Conservation (phyloP, 2,329 filamentous ascomycete species). For the Penicillium sp. region DNA sequence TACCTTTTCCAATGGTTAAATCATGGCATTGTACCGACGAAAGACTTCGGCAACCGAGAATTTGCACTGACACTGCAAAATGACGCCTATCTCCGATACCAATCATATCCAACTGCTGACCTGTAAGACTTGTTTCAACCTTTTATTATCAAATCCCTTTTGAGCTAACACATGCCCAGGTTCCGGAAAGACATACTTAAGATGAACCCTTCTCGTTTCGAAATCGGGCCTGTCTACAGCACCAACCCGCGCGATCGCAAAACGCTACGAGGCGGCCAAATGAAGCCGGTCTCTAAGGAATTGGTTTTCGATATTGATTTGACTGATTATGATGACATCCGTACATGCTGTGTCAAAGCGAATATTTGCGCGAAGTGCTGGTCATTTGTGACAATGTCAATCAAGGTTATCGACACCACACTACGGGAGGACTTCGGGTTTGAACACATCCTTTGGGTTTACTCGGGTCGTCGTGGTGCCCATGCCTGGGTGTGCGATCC, state of each 20-base stretch:
- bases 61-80: slow-evolving; percentile 95
- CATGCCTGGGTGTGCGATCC: slow-evolving; percentile 98
- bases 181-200: slow-evolving; percentile 89
- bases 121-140: slow-evolving; percentile 44
- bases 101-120: slow-evolving; percentile 70
- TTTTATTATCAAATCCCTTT: background rate
- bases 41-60: slow-evolving; percentile 89
- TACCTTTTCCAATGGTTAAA: slow-evolving; percentile 98
- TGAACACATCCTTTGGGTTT: slow-evolving; percentile 96
- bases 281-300: slow-evolving; percentile 87
- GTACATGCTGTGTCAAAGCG: slow-evolving; percentile 90
- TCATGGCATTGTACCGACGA: slow-evolving; percentile 79
- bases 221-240: slow-evolving; percentile 96
- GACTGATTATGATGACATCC: slow-evolving; percentile 96
- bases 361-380: slow-evolving; percentile 95
- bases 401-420: slow-evolving; percentile 86
- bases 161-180: slow-evolving; percentile 44
- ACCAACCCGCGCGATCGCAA: slow-evolving; percentile 94
- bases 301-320: slow-evolving; percentile 99
- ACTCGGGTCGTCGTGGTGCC: slow-evolving; percentile 91
- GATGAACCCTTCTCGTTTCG: slow-evolving; percentile 88
- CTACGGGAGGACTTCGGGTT: slow-evolving; percentile 95
- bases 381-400: slow-evolving; percentile 96
- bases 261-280: slow-evolving; percentile 72
- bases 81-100: slow-evolving; percentile 89